Conservation (phyloP, 129 eudicot species). For the Heracleum sosnowskyi region DNA sequence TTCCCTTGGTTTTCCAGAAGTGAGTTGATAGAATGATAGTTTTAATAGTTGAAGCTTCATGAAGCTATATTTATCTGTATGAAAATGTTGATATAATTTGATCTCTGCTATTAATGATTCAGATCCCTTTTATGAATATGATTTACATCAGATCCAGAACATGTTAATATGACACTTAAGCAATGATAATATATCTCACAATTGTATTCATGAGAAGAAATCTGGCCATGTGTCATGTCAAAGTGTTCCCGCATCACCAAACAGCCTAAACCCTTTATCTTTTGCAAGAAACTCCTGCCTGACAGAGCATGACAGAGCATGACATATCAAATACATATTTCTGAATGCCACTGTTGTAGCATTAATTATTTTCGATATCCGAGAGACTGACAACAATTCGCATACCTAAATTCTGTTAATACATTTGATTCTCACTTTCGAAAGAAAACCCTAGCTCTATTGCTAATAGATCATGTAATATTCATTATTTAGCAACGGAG, state of each 20-base stretch:
- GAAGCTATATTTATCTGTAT: background rate
- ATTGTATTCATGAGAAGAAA: background rate
- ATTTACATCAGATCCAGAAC: background rate
- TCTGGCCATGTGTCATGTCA: background rate
- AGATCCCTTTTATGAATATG: background rate
- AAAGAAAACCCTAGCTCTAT: background rate
- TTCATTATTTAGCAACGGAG: background rate
- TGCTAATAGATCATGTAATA: background rate
- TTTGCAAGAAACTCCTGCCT: background rate
- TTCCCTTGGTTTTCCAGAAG: background rate
- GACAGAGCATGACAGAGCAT: background rate
- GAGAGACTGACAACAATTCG: background rate
- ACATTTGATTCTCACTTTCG: background rate
- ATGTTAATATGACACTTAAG: background rate
- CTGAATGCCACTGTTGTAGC: background rate
- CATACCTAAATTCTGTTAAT: background rate
- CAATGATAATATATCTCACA: background rate
- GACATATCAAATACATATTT: background rate
- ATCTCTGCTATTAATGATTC: conserved; percentile 1
- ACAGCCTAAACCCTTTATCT: background rate
- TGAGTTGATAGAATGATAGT: background rate
- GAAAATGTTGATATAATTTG: background rate
- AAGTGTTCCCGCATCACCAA: background rate
- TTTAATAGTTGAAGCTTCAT: background rate
- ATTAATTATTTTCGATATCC: background rate